Base-by-base conservation (phyloP, 306 rosid genomes). In the Inga leiocalycina region DNA sequence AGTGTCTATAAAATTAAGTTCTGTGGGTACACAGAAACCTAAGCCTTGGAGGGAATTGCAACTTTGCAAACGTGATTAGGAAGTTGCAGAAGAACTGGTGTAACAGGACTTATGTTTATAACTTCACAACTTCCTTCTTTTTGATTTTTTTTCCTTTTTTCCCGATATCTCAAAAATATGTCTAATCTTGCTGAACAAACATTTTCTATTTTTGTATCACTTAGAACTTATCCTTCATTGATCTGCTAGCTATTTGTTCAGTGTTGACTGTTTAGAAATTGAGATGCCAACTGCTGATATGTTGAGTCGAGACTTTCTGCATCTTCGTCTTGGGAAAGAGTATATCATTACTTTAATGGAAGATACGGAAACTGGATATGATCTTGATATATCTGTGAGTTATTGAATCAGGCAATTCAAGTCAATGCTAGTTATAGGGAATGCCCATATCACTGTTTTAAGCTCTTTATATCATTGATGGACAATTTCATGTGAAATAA, bases 111-210 rank as follows among this genome's bases (percentile, higher is more conserved):
- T 12, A 24, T 32, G 62, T 37, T 30, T 59, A 68, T 76, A 65
- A 49, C 14, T 52, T 56, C 24, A 61, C 81, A 43, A 77, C 80
- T 61, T 34, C 45, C 4, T 67, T 76, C 52, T 81, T 14, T 61
- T 9, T 20, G 2, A 30, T 2, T 54, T 15, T 2, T 57, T 41
- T 27, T 27, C 30, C 5, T 16, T 35, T 12, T 27, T 48, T 3
- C 22, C n/a, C 8, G 68, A 43, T 15, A 57, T 67, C 24, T 67
- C 2, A 2, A 32, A 24, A 24, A 10, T 19, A 59, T 67, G 27
- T 48, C 20, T 81, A 20, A 49, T 81, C 19, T 62, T 34, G 71
- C 43, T 27, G 62, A 39, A 44, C 10, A 13, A 71, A 45, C 27
- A 10, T 75, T n/a, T 17, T 65, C 48, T 35, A 32, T 45, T 80